phyloP scores from a whole-genome alignment of 1,284 basidiomycete genomes.

The Apiotrichum gamsii region DNA sequence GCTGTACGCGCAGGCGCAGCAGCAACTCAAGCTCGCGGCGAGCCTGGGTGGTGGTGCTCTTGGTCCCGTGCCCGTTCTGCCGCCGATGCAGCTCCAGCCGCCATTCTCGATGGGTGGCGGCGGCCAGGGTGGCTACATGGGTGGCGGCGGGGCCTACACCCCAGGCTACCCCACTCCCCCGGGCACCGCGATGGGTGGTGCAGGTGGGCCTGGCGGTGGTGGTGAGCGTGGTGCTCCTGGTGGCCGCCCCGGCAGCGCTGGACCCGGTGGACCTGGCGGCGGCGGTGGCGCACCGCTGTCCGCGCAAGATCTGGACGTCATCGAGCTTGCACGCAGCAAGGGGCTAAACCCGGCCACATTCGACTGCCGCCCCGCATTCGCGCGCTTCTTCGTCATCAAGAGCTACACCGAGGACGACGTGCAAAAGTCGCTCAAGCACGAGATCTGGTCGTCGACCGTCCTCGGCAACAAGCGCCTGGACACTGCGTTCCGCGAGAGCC shows the following conservation, averaged over 20 bases:
- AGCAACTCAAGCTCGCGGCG: conserved; percentile 15
- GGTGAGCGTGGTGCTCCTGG: background rate
- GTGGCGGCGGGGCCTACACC: conserved; percentile 13
- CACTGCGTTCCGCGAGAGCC: conserved; percentile 86
- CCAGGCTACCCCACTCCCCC: conserved; percentile 11
- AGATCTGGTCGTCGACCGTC: conserved; percentile 94
- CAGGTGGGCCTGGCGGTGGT: background rate
- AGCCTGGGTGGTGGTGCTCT: conserved; percentile 7
- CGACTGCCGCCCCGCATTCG: conserved; percentile 67
- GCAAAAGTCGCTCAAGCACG: conserved; percentile 90
- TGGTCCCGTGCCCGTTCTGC: conserved; percentile 1
- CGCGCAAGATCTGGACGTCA: conserved; percentile 60
- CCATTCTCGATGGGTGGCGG: conserved; percentile 5
- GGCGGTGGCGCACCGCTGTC: conserved; percentile 5
- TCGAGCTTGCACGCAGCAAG: conserved; percentile 73
- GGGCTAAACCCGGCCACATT: conserved; percentile 86
- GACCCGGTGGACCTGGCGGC: too few relatives aligned
- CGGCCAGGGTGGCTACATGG: conserved; percentile 9
- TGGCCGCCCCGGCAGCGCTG: too few relatives aligned
- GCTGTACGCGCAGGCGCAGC: conserved; percentile 11
- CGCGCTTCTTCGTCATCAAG: conserved; percentile 93
- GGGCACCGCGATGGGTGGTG: background rate
- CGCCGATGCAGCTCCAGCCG: background rate
- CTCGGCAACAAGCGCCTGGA: conserved; percentile 92
- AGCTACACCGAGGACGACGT: conserved; percentile 97